Base-by-base conservation (phyloP, 23 red algal genomes). In the Agarophyton chilense region DNA sequence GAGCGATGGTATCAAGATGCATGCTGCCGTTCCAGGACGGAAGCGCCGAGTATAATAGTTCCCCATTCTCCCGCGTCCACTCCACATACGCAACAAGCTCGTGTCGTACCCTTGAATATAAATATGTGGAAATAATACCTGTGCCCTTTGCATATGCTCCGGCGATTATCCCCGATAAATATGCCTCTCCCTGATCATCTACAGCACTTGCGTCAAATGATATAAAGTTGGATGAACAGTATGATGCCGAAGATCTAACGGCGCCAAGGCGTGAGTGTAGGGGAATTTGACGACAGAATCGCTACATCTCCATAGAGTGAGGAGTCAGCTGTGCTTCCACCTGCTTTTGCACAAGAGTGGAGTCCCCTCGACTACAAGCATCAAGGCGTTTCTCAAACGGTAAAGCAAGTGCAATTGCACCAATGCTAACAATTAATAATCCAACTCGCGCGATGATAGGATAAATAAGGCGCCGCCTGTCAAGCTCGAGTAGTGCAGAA, bases 341-440 rank as follows among this genome's bases (percentile, higher is more conserved):
- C 22, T 36, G 25, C 25, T 36, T 11, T 28, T 66, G 61, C 3
- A 36, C 28, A 33, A 66, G 28, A 66, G 61, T 28, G 25, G 65
- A 83, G 56, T 83, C 79, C 3, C 58, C 58, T 13, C 58, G 40
- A 22, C 43, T 45, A 57, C 79, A 83, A 31, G 52, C 58, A 66
- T 65, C 79, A 29, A 83, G 32, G 5, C 31, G 18, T 22, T 66
- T 46, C 29, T 65, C 79, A 4, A 32, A 47, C 53, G 2, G 79
- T 12, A 83, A 24, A 12, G 79, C 58, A 16, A 83, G 17, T 5
- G 57, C 53, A 13, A 66, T 66, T 39, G 79, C 65, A 6, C 26
- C 79, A 10, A 83, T 63, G 11, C 25, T 62, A 18, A 70, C 79
- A 0, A 67, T 39, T 12, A 66, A 43, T 28, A 66, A 44, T 18